These are phyloP conservation scores for Francoa sonchifolia DNA, from an alignment of 441 rosid species.

Conservation along the genomic window DNA sequence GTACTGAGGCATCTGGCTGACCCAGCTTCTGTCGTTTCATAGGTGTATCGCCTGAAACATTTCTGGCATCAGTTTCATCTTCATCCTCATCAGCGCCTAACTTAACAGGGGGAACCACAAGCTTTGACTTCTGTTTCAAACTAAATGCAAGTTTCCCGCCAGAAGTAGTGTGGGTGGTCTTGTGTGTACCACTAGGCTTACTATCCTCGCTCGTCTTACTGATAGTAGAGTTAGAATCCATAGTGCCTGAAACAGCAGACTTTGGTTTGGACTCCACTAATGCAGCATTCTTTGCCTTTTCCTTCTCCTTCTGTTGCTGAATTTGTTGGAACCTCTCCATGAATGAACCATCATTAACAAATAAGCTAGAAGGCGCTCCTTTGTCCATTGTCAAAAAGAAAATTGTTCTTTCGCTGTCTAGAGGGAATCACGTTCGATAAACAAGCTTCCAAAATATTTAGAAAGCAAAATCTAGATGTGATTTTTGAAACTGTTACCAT, in stretches of 20 bases:
- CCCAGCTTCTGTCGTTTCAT: constrained; percentile 63
- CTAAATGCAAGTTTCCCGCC: constrained; percentile 93
- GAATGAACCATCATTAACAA: constrained; percentile 94
- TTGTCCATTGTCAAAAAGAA: constrained; percentile 52
- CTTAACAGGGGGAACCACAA: constrained; percentile 69
- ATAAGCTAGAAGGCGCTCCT: constrained; percentile 60
- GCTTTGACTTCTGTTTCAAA: constrained; percentile 86
- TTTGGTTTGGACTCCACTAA: constrained; percentile 58
- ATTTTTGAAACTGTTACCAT: constrained; percentile 3
- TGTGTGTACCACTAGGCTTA: constrained; percentile 35
- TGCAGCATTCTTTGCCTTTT: constrained; percentile 25
- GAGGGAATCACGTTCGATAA: constrained; percentile 39
- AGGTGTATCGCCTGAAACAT: constrained; percentile 30
- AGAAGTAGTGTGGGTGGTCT: constrained; percentile 24
- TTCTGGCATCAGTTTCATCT: constrained; percentile 39
- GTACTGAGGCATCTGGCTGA: constrained; percentile 30
- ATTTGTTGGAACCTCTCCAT: constrained; percentile 96
- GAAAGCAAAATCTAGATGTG: constrained; percentile 13
- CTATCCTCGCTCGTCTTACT: constrained; percentile 29
- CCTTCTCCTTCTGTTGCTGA: constrained; percentile 62
- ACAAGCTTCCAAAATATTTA: constrained; percentile 48
- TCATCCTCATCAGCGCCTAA: constrained; percentile 81
- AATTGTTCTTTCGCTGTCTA: constrained; percentile 22
- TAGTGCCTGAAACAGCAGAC: constrained; percentile 36
- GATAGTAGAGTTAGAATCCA: constrained; percentile 31